These are phyloP conservation scores for Ceratobasidium sp. DNA, from an alignment of 1,284 basidiomycete genomes.

Conservation along the genomic window DNA sequence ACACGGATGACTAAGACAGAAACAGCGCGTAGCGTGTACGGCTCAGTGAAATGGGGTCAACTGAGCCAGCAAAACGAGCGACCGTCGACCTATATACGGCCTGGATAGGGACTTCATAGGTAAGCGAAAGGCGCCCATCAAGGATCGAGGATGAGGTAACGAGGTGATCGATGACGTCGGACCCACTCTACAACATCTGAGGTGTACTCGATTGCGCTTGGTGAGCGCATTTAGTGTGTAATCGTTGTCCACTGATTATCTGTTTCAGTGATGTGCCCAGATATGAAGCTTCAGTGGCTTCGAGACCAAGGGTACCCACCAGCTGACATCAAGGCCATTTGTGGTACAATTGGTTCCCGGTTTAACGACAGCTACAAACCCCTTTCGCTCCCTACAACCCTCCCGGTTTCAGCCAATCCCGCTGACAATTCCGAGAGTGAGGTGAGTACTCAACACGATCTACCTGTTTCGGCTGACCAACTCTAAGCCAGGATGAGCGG, in stretches of 20 bases:
- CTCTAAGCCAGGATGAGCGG: slow-evolving; percentile 1
- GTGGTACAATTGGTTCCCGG: not conserved
- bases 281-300: slow-evolving; percentile 8
- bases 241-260: not conserved
- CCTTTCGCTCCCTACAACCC: not conserved
- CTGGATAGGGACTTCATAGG: too few species aligned
- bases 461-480: not conserved
- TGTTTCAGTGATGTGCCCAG: slow-evolving; percentile 6
- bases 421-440: not conserved
- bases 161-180: too few species aligned
- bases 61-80: too few species aligned
- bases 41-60: too few species aligned
- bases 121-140: too few species aligned
- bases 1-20: too few species aligned
- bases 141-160: too few species aligned
- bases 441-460: not conserved
- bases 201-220: slow-evolving; percentile 6
- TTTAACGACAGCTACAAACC: not conserved
- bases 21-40: too few species aligned
- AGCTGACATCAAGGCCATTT: not conserved
- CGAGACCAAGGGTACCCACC: not conserved
- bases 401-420: not conserved
- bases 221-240: not conserved
- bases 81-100: too few species aligned
- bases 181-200: not conserved